These are phyloP conservation scores for Teratosphaeria pseudoeucalypti DNA, from an alignment of 2,329 filamentous ascomycete species.

Conservation along the genomic window DNA sequence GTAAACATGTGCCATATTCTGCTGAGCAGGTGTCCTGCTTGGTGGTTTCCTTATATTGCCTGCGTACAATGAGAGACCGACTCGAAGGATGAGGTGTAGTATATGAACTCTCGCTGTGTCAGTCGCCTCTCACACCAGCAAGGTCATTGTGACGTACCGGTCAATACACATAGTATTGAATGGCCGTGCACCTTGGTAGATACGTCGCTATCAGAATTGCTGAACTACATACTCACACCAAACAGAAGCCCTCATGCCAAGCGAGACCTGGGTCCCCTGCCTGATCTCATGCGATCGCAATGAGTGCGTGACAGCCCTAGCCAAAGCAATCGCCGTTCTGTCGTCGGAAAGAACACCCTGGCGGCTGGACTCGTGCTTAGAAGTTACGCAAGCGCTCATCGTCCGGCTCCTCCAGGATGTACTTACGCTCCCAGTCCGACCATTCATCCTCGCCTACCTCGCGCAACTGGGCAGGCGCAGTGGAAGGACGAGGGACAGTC, in stretches of 20 bases:
- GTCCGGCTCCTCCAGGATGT: not conserved
- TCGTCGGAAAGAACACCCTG: not conserved
- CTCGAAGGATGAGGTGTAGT: too few species aligned
- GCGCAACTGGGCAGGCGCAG: not conserved
- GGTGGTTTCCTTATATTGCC: too few species aligned
- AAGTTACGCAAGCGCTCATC: not conserved
- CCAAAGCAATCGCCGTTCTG: not conserved
- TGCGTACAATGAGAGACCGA: too few species aligned
- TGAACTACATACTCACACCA: not conserved
- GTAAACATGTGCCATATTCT: too few species aligned
- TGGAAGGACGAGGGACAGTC: not conserved
- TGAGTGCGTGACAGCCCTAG: not conserved
- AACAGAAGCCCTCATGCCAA: not conserved
- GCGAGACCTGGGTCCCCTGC: not conserved
- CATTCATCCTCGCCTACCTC: not conserved
- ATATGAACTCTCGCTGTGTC: too few species aligned
- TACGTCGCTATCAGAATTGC: not conserved
- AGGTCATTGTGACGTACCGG: too few species aligned
- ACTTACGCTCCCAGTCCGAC: not conserved
- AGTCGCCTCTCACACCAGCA: too few species aligned
- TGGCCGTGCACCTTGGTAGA: too few species aligned
- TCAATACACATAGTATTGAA: too few species aligned
- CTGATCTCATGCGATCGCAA: not conserved
- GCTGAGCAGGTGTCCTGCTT: too few species aligned
- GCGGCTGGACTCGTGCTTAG: not conserved